Base-by-base conservation (phyloP, 2,329 filamentous ascomycete genomes). In the Xylaria sp. region DNA sequence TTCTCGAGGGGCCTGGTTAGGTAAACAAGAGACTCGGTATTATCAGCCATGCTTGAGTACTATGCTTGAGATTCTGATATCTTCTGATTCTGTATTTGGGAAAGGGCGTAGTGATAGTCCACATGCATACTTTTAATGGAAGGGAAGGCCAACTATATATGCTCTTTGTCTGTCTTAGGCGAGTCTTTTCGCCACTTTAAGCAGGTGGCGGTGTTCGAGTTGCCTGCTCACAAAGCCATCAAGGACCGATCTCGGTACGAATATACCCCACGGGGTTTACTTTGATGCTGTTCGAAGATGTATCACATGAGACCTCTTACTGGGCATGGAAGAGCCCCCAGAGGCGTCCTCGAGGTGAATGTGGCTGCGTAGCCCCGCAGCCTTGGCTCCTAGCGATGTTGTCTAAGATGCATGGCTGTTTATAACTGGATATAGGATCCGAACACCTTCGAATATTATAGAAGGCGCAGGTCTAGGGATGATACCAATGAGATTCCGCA, bases 21-120 rank as follows among this genome's bases (percentile, higher is more conserved):
- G 15, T 35, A 41, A 23, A 48, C 25, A n/a, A 43, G n/a, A 33
- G n/a, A 25, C 15, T 54, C 35, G 13, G 54, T 19, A 44, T 60
- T 54, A 23, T 31, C 31, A 53, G 54, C 48, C 59, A 62, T 62
- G 27, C 3, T 40, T 29, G 31, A 9, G 21, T n/a, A n/a, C 46
- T 44, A 33, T 51, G 29, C 4, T 31, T n/a, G 15, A 7, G 31
- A 29, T 5, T 27, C 13, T 31, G 21, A n/a, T 27, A 23, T 33
- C 13, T 35, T 7, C 35, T 13, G 17, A 17, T 9, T 44, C 21
- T 37, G 27, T 13, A 15, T 21, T 9, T 15, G 19, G 21, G 35
- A n/a, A 25, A 27, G 7, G 5, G 9, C 9, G 5, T 7, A 9
- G 0, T 8, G n/a, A 15, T 25, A 13, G 19, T 19, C 10, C 3